A percentile compares a stretch with the other conserved stretches of the same genome.
Conservation (phyloP, 2,329 filamentous ascomycete species). For the Curvularia sp. region DNA sequence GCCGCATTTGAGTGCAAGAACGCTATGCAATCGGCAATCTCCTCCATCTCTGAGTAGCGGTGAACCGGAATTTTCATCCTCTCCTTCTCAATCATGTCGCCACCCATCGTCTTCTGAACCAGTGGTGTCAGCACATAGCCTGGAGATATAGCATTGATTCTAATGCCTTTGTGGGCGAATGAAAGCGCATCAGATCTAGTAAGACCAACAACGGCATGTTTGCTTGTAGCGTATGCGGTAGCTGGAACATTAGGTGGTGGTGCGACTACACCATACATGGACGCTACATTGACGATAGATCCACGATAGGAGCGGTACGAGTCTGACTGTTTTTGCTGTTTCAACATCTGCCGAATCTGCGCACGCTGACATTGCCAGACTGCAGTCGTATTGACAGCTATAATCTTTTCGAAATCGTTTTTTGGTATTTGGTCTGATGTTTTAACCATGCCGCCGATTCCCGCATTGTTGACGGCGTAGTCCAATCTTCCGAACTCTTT, state of each 20-base stretch:
- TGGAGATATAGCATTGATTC: slow-evolving; percentile 69
- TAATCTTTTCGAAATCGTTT: slow-evolving; percentile 59
- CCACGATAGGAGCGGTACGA: slow-evolving; percentile 54
- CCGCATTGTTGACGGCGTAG: slow-evolving; percentile 64
- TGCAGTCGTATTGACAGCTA: slow-evolving; percentile 63
- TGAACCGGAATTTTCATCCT: slow-evolving; percentile 53
- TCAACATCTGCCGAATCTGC: slow-evolving; percentile 60
- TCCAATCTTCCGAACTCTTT: slow-evolving; percentile 62
- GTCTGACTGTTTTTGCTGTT: slow-evolving; percentile 53
- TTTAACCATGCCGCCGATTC: slow-evolving; percentile 55
- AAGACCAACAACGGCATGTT: slow-evolving; percentile 63
- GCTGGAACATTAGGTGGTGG: slow-evolving; percentile 46
- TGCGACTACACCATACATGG: slow-evolving; percentile 60
- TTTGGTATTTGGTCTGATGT: slow-evolving; percentile 58
- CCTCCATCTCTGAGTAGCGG: slow-evolving; percentile 63
- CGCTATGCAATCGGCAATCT: slow-evolving; percentile 74
- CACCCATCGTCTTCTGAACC: slow-evolving; percentile 34
- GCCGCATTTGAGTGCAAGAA: slow-evolving; percentile 77
- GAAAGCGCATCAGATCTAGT: slow-evolving; percentile 62
- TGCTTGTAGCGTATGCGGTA: slow-evolving; percentile 60
- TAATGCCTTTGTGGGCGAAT: slow-evolving; percentile 61
- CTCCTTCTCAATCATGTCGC: slow-evolving; percentile 49
- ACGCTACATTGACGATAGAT: slow-evolving; percentile 63
- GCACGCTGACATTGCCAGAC: slow-evolving; percentile 66
- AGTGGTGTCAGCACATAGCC: slow-evolving; percentile 58